Evolutionary conservation across 805 yeast species (phyloP).

Genomic region (Komagataella phaffii): DNA sequence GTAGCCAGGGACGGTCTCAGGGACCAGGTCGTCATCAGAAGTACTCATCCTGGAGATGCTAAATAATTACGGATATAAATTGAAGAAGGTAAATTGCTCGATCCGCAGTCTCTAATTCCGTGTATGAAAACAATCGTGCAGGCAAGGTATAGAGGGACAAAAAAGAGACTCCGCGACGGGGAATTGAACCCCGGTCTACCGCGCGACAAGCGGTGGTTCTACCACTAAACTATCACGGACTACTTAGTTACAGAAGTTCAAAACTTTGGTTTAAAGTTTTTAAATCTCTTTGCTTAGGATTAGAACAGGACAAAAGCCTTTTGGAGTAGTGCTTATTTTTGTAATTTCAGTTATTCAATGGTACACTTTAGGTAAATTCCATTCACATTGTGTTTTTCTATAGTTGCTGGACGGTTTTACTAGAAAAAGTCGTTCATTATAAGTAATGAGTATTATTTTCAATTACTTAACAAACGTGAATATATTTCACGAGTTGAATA

Average conservation of each 20-base stretch:
- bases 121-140: background rate
- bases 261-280: too few relatives aligned
- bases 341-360: too few relatives aligned
- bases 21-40: slow-evolving; percentile 40
- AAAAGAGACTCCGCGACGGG: slow-evolving; percentile 1
- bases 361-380: too few relatives aligned
- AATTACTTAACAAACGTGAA: too few relatives aligned
- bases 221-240: slow-evolving; percentile 6
- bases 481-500: too few relatives aligned
- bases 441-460: too few relatives aligned
- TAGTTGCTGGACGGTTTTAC: too few relatives aligned
- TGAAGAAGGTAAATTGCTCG: background rate
- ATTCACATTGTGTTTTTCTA: too few relatives aligned
- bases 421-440: too few relatives aligned
- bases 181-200: slow-evolving; percentile 1
- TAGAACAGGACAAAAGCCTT: too few relatives aligned
- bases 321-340: too few relatives aligned
- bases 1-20: slow-evolving; percentile 54
- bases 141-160: background rate
- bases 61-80: background rate
- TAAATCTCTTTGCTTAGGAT: too few relatives aligned
- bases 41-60: background rate
- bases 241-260: background rate
- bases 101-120: background rate
- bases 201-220: slow-evolving; percentile 1